Evolutionary conservation across 2,329 filamentous ascomycete species (phyloP).

Genomic region (Ophiostoma angusticollis): DNA sequence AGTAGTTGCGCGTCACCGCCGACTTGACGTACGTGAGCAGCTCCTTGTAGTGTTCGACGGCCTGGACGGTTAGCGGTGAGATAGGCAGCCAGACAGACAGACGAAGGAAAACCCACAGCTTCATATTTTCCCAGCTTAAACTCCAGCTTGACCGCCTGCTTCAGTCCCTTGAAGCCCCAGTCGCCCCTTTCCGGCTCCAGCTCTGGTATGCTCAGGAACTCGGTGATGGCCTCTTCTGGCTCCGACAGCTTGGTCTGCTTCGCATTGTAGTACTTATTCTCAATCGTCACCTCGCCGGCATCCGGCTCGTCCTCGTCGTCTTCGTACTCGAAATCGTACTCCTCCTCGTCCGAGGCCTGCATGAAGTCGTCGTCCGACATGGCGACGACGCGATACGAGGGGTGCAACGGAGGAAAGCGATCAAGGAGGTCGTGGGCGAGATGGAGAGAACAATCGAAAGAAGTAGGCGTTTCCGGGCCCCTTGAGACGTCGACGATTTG

Average conservation of each 20-base stretch:
- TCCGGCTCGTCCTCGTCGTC: slow-evolving; percentile 80
- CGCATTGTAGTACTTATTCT: slow-evolving; percentile 99
- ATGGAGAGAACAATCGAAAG: too few species aligned
- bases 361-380: slow-evolving; percentile 91
- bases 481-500: too few species aligned
- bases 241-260: slow-evolving; percentile 88
- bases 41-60: slow-evolving; percentile 82
- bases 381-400: slow-evolving; percentile 17
- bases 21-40: slow-evolving; percentile 96
- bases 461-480: too few species aligned
- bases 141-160: slow-evolving; percentile 95
- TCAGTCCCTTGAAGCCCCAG: slow-evolving; percentile 97
- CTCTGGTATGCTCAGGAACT: slow-evolving; percentile 79
- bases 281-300: slow-evolving; percentile 80
- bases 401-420: background rate
- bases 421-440: slow-evolving; percentile 17
- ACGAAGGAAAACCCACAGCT: slow-evolving; percentile 38
- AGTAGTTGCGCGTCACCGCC: slow-evolving; percentile 94
- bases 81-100: background rate
- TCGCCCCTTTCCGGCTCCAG: slow-evolving; percentile 88
- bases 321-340: slow-evolving; percentile 98
- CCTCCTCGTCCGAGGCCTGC: slow-evolving; percentile 80
- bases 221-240: slow-evolving; percentile 76
- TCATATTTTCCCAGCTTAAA: slow-evolving; percentile 85
- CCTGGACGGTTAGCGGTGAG: slow-evolving; percentile 32